Conservation (phyloP, 805 yeast species). For the Kregervanrija fluxuum region DNA sequence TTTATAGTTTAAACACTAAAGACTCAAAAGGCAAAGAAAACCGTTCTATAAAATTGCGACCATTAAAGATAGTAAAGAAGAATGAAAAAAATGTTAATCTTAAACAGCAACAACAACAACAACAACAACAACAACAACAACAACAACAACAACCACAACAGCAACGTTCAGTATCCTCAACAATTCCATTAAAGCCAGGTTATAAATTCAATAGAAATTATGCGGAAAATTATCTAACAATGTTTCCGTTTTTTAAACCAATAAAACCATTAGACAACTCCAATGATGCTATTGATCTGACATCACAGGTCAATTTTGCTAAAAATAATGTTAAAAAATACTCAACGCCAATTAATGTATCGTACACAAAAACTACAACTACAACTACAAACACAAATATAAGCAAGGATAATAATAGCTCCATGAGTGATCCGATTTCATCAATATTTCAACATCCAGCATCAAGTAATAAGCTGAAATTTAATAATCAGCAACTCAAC, state of each 20-base stretch:
- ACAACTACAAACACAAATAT: not conserved
- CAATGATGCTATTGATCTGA: constrained; percentile 9
- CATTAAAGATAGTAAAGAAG: constrained; percentile 7
- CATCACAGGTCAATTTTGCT: constrained; percentile 4
- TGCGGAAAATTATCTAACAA: constrained; percentile 1
- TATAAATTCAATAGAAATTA: constrained; percentile 10
- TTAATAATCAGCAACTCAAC: constrained; percentile 10
- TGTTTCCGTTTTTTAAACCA: constrained; percentile 11
- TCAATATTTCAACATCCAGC: constrained; percentile 5
- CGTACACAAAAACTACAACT: not conserved
- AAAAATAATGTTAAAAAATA: constrained; percentile 13
- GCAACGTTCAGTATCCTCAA: not conserved
- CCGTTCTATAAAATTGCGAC: not conserved
- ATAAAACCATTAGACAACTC: not conserved
- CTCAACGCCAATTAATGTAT: constrained; percentile 7
- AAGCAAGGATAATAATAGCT: not conserved
- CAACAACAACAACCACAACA: not conserved
- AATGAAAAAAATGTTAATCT: not conserved
- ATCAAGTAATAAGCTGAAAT: constrained; percentile 4
- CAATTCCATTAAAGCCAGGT: constrained; percentile 8
- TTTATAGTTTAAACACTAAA: not conserved
- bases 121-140: too few species aligned
- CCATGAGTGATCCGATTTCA: constrained; percentile 6
- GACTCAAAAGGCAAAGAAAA: not conserved
- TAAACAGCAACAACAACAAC: not conserved